A percentile compares a stretch with the other conserved stretches of the same genome.
phyloP scores from a whole-genome alignment of 305 asterid genomes.

The Ajuga reptans region DNA sequence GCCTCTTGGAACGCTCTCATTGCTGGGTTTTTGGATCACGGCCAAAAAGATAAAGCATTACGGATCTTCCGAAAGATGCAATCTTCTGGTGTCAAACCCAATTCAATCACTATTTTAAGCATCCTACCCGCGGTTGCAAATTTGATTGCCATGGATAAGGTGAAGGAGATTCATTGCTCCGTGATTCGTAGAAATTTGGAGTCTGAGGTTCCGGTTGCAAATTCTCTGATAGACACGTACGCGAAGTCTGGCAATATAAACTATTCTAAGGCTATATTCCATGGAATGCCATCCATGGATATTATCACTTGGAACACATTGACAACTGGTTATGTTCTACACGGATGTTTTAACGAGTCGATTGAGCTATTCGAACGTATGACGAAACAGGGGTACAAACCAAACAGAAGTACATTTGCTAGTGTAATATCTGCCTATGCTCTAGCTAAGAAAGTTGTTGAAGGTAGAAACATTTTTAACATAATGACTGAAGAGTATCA shows the following conservation, averaged over 20 bases:
- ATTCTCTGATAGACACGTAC: constrained; percentile 57
- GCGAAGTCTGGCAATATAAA: constrained; percentile 59
- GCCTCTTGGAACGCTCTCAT: constrained; percentile 84
- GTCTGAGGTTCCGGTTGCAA: constrained; percentile 49
- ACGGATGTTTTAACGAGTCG: constrained; percentile 43
- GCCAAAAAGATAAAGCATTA: constrained; percentile 53
- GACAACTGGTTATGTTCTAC: constrained; percentile 50
- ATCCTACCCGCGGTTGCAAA: constrained; percentile 71
- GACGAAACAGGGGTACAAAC: constrained; percentile 37
- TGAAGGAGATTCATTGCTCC: constrained; percentile 68
- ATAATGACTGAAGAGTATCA: constrained; percentile 42
- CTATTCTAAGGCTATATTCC: constrained; percentile 47
- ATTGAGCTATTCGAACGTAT: constrained; percentile 54
- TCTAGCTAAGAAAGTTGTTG: constrained; percentile 50
- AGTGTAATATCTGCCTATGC: constrained; percentile 61
- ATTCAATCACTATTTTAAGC: constrained; percentile 62
- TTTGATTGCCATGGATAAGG: constrained; percentile 50
- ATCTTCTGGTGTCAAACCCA: constrained; percentile 45
- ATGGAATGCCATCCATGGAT: constrained; percentile 46
- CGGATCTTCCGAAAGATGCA: constrained; percentile 62
- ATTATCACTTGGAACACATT: constrained; percentile 76
- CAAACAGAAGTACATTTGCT: constrained; percentile 62
- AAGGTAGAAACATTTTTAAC: constrained; percentile 41
- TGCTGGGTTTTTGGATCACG: constrained; percentile 55
- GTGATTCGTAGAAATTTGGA: constrained; percentile 40